Conservation (phyloP, 305 asterid genomes). For the Plantago lanceolata region DNA sequence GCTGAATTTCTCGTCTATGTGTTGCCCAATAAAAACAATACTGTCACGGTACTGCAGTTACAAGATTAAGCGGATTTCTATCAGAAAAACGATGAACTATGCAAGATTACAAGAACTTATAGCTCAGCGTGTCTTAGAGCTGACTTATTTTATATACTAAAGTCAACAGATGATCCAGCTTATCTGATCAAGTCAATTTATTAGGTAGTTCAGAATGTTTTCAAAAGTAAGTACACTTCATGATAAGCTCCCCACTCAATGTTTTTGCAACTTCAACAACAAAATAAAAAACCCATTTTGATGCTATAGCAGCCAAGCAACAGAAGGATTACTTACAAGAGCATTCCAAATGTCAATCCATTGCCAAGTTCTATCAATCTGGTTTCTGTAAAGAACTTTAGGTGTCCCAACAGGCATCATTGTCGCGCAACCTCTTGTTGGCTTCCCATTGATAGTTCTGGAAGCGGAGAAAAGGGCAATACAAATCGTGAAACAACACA, state of each 20-base stretch:
- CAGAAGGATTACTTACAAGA: conserved; percentile 62
- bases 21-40: conserved; percentile 73
- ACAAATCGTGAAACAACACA: neutral
- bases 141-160: neutral
- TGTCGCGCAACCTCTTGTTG: conserved; percentile 56
- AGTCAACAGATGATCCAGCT: neutral
- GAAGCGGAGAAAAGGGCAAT: conserved; percentile 17
- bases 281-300: neutral
- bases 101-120: neutral
- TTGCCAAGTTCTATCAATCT: conserved; percentile 73
- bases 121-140: no score
- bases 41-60: conserved; percentile 85
- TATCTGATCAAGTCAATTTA: neutral
- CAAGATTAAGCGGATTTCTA: conserved; percentile 19
- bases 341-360: conserved; percentile 96
- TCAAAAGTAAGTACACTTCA: no score
- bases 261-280: no score
- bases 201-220: no score
- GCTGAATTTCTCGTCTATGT: conserved; percentile 83
- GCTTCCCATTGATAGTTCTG: conserved; percentile 40
- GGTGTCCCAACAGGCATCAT: conserved; percentile 98
- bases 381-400: conserved; percentile 75
- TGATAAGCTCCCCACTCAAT: no score
- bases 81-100: conserved; percentile 2
- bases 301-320: conserved; percentile 15